Evolutionary conservation across 495 filamentous ascomycete genomes (phyloP), one percentile per base, ranked within the genome.

Genomic region (Penicillium bovifimosum): DNA sequence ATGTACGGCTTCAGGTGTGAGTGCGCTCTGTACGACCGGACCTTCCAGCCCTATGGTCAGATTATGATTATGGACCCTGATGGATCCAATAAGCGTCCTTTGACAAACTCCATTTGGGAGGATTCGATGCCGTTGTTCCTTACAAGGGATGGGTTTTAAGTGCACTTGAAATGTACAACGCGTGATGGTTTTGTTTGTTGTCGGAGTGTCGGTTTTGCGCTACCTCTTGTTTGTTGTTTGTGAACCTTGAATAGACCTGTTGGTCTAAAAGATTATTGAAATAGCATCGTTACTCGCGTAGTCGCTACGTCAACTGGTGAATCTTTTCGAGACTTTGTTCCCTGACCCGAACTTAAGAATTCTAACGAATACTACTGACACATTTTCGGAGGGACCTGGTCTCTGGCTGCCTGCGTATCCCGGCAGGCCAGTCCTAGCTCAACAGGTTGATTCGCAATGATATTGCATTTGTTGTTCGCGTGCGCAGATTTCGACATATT

Each of bases 1-100:
- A 68, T 68, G 66, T 68, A 55, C 18, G 66, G 68, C 0, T 70
- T 69, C 52, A 58, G 64, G 41, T 57, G 66, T 43, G 66, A 72
- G 52, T 60, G 56, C 17, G 55, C 59, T 1, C 44, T 70, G 9
- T 72, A 64, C 24, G 69, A 70, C 36, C 27, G 65, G 9, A 70
- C 67, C 8, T 70, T 68, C 44, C 65, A 72, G 63, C 65, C 63
- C 4, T 68, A 70, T 31, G 67, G 65, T 5, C 65, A 67, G 53
- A 62, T 72, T 31, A 52, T 68, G 45, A 50, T 65, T 9, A 70
- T 70, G 65, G 53, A 72, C 52, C 50, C 56, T 2, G 62, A 68
- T 55, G 63, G 67, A 1, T 46, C 55, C 6, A 67, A 72, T 36
- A 70, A 64, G 56, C 44, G 38, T 17, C 26, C 66, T 3, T 27